These are phyloP conservation scores for Sclerotinia trifoliorum DNA, from an alignment of 2,329 filamentous ascomycete genomes.

Conservation along the genomic window DNA sequence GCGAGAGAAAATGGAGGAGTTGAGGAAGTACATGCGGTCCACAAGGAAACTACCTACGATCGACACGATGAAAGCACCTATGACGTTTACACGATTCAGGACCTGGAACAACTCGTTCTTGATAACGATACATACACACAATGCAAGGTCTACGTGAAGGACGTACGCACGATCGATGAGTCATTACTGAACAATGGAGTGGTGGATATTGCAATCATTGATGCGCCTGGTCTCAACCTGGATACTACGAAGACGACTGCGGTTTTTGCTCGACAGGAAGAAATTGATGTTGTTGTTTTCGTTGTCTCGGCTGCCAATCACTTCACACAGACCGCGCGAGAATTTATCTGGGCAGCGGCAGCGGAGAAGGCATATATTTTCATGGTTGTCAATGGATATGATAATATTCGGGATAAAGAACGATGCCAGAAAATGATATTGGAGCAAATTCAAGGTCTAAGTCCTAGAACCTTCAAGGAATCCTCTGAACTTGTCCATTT, in stretches of 20 bases:
- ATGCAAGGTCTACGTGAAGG: conserved; percentile 96
- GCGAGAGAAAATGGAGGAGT: conserved; percentile 84
- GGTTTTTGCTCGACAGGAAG: conserved; percentile 93
- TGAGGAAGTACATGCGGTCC: conserved; percentile 94
- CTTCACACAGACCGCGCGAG: conserved; percentile 95
- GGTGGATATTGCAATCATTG: conserved; percentile 95
- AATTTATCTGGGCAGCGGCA: conserved; percentile 94
- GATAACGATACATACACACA: conserved; percentile 88
- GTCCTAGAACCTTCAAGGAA: conserved; percentile 90
- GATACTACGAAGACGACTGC: conserved; percentile 97
- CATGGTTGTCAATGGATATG: conserved; percentile 97
- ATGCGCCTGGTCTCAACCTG: conserved; percentile 91
- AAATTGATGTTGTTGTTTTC: conserved; percentile 98
- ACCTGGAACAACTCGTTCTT: conserved; percentile 84
- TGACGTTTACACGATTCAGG: conserved; percentile 73
- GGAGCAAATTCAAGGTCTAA: conserved; percentile 84
- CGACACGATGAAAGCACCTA: conserved; percentile 93
- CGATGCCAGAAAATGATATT: conserved; percentile 90
- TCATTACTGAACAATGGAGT: conserved; percentile 96
- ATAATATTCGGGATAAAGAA: conserved; percentile 88
- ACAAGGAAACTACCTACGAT: conserved; percentile 76
- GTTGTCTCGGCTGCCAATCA: conserved; percentile 97
- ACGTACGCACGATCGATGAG: conserved; percentile 84
- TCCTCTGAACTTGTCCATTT: conserved; percentile 92
- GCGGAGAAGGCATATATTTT: conserved; percentile 98